Evolutionary conservation across 345 rosid species (phyloP), one percentile per base, ranked within the genome.

Genomic region (Citrus sp.): DNA sequence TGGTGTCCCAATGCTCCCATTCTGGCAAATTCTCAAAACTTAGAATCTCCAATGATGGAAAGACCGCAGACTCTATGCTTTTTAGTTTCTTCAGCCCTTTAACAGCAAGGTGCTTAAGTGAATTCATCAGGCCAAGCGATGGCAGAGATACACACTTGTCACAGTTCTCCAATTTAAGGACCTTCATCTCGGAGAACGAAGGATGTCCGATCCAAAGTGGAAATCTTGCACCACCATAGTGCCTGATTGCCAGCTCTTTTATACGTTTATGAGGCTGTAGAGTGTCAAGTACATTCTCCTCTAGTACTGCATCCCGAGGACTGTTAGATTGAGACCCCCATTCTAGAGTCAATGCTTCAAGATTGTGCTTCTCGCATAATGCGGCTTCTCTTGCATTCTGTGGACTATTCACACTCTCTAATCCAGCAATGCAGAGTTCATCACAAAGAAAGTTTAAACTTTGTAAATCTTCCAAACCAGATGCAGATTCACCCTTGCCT

Each of bases 361-460:
- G 51, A 38, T 38, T 5, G 3, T n/a, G 16, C 28, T 67, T 67
- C 27, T 37, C 28, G 0, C 16, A 9, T 38, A 67, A 5, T 2
- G 28, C 18, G 0, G 51, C 19, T 24, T 42, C 54, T 37, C 54
- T 24, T n/a, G 51, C 28, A 9, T 67, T 18, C 3, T 2, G 2
- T 67, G 0, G 3, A 38, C 4, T 16, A 38, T 38, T 67, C 19
- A 38, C 6, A 67, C 2, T 80, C 1, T 78, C 63, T 75, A 84
- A 62, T 6, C 77, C 73, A 0, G 9, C 21, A 21, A 86, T 70
- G 30, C 62, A 69, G 21, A 86, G 81, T 24, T 69, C 10, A 9
- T 86, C 89, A 24, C 9, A 38, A 34, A 86, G 81, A 72, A 40
- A 6, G 2, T 64, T 22, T 16, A 86, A 66, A 55, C 72, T 60